Evolutionary conservation across 345 rosid species (phyloP).

Genomic region (rapeseed (Brassica napus)): DNA sequence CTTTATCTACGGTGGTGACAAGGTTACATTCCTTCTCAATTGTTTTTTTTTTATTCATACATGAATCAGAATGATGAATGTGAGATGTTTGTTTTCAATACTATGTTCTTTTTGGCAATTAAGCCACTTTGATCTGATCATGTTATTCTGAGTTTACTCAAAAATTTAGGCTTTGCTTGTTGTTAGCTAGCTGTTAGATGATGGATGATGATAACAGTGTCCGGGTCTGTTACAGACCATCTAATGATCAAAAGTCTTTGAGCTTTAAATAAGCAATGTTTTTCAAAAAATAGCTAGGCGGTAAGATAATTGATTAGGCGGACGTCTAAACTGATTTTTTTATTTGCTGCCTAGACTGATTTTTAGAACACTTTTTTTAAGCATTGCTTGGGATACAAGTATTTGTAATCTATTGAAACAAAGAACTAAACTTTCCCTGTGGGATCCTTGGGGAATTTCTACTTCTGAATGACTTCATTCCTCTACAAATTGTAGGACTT

Average conservation of each 20-base stretch:
- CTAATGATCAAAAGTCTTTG: background rate
- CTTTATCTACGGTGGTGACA: slow-evolving; percentile 51
- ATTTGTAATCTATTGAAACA: background rate
- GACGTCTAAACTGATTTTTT: too few relatives aligned
- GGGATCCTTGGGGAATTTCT: background rate
- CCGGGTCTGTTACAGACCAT: background rate
- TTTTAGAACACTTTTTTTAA: too few relatives aligned
- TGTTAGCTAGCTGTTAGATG: slow-evolving; percentile 4
- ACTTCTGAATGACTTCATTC: background rate
- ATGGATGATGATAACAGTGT: background rate
- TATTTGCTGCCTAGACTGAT: too few relatives aligned
- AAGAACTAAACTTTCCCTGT: background rate
- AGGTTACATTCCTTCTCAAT: slow-evolving; percentile 34
- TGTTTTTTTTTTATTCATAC: background rate
- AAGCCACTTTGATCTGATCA: background rate
- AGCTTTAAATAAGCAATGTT: background rate
- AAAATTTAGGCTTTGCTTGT: background rate
- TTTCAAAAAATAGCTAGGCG: too few relatives aligned
- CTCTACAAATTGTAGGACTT: slow-evolving; percentile 50
- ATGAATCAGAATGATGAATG: background rate
- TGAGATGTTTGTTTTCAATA: background rate
- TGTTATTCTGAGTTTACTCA: background rate
- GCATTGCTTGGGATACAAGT: background rate
- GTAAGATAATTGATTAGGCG: too few relatives aligned
- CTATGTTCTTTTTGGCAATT: background rate